Conservation (phyloP, 1,284 basidiomycete genomes). For the Trametes versicolor region DNA sequence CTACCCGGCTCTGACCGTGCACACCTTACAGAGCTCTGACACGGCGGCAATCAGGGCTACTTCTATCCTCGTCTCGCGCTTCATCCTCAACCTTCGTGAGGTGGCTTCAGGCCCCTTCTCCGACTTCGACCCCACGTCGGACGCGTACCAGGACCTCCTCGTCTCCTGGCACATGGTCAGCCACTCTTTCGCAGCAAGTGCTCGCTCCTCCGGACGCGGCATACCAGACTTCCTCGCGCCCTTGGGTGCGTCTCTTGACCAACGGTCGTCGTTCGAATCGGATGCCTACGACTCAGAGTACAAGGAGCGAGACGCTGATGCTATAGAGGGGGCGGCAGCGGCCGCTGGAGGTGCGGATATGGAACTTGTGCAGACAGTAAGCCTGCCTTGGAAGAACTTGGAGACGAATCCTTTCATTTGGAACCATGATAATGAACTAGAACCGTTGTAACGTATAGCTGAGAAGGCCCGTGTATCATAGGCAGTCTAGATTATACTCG, state of each 20-base stretch:
- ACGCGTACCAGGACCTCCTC: background rate
- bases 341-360: too few species aligned
- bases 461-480: too few species aligned
- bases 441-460: too few species aligned
- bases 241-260: background rate
- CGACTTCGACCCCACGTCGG: background rate
- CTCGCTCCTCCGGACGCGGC: too few species aligned
- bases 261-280: background rate
- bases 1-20: background rate
- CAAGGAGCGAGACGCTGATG: too few species aligned
- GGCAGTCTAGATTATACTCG: too few species aligned
- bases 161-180: background rate
- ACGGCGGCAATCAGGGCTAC: slow-evolving; percentile 5
- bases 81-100: slow-evolving; percentile 28
- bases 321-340: too few species aligned
- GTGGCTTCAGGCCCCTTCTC: slow-evolving; percentile 10
- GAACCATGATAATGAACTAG: too few species aligned
- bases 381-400: too few species aligned
- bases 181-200: background rate
- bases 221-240: background rate
- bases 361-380: too few species aligned
- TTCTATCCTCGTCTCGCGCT: slow-evolving; percentile 23
- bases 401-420: too few species aligned
- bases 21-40: background rate
- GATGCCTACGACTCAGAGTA: background rate